These are phyloP conservation scores for Malassezia arunalokei DNA, from an alignment of 1,284 basidiomycete genomes.

Conservation along the genomic window DNA sequence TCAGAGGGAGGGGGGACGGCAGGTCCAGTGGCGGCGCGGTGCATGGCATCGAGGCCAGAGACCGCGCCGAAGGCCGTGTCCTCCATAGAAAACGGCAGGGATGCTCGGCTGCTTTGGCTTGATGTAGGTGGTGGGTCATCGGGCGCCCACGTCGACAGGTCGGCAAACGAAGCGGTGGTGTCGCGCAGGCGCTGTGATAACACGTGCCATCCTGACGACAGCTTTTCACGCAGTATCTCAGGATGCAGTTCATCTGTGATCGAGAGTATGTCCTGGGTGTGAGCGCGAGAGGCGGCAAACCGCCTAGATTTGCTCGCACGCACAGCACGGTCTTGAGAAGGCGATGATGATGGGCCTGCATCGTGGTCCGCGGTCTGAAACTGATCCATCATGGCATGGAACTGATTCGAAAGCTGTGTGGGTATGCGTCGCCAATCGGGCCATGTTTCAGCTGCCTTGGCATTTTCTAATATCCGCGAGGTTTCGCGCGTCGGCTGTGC, in stretches of 20 bases:
- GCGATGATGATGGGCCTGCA: not conserved
- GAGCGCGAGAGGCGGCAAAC: not conserved
- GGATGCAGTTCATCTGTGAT: not conserved
- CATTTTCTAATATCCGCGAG: not conserved
- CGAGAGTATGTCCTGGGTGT: not conserved
- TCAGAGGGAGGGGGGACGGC: not conserved
- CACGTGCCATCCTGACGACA: conserved; percentile 11
- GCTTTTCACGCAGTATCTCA: conserved; percentile 1
- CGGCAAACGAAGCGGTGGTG: conserved; percentile 1
- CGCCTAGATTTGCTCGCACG: not conserved
- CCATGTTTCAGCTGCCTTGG: not conserved
- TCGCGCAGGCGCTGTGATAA: conserved; percentile 10
- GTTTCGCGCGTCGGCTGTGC: not conserved
- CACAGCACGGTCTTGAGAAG: not conserved
- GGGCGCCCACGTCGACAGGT: conserved; percentile 1
- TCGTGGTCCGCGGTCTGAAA: not conserved
- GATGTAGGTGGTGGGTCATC: conserved; percentile 1
- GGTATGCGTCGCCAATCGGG: not conserved
- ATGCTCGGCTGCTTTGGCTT: conserved; percentile 6
- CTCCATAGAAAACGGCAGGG: not conserved
- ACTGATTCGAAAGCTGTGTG: not conserved
- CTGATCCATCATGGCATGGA: not conserved
- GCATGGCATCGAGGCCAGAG: not conserved
- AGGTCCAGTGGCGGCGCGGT: not conserved
- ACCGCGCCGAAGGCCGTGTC: not conserved